Base-by-base conservation (phyloP, 106 monocot genomes). In the Allium fistulosum region DNA sequence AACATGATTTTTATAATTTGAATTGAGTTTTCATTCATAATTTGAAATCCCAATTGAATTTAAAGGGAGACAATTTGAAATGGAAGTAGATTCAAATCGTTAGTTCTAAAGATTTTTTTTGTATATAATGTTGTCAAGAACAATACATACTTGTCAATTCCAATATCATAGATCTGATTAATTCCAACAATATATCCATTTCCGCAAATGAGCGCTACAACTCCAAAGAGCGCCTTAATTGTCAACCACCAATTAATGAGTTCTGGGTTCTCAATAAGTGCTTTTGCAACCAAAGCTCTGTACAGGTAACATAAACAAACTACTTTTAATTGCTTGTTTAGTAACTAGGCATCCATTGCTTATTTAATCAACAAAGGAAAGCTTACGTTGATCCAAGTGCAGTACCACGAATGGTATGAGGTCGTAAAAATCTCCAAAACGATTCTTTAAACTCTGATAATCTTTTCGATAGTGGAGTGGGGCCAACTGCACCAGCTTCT, bases 351-450 rank as follows among this genome's bases (percentile, higher is more conserved):
- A 37, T 2, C 37, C 37, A 37, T 37, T 37, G 37, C 37, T 37
- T 37, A 37, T 26, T 61, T 2, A 26, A 3, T 68, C 26, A 64
- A 64, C 15, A 48, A 52, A 27, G 17, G 51, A 68, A 45, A n/a
- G 66, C 79, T 83, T 70, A 97, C 97, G 76, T 48, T 69, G 97
- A 97, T 48, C 92, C 97, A 61, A 97, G 75, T 60, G 89, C 77
- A 80, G 97, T 97, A 26, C 97, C 97, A 55, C 92, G 89, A 71
- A 97, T 92, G n/a, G 92, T 92, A 70, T 97, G 97, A 68, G 97
- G 97, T 70, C 97, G 81, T 55, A 97, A 52, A 80, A 92, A 97
- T 81, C 92, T 86, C 97, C 97, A 97, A 76, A 80, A 77, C 13
- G 86, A 82, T 73, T 85, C 89, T 74, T 67, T 57, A 52, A 84